These are phyloP conservation scores for Boletellus ananas DNA, from an alignment of 768 basidiomycete genomes.

Conservation along the genomic window DNA sequence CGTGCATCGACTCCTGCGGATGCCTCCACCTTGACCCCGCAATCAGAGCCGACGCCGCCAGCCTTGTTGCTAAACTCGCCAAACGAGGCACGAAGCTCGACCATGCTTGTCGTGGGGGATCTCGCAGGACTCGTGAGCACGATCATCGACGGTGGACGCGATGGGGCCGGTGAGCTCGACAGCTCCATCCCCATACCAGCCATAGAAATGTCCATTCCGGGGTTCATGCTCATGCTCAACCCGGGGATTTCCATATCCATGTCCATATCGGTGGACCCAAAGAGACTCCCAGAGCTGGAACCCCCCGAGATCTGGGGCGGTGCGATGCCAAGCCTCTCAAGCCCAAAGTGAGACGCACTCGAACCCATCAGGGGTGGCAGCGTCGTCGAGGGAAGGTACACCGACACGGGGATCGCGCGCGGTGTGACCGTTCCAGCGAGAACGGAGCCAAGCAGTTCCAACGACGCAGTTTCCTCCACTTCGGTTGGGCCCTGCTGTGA, in stretches of 20 bases:
- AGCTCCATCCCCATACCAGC: slow-evolving; percentile 27
- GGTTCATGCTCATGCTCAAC: slow-evolving; percentile 33
- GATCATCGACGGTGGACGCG: slow-evolving; percentile 48
- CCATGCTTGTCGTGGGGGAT: slow-evolving; percentile 58
- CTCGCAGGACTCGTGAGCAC: slow-evolving; percentile 66
- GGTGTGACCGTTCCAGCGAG: slow-evolving; percentile 48
- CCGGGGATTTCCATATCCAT: slow-evolving; percentile 37
- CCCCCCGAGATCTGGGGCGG: slow-evolving; percentile 20
- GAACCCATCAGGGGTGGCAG: slow-evolving; percentile 19
- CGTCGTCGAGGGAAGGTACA: slow-evolving; percentile 49
- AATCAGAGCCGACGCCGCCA: slow-evolving; percentile 16
- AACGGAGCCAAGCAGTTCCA: slow-evolving; percentile 60
- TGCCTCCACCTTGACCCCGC: slow-evolving; percentile 23
- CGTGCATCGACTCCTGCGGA: slow-evolving; percentile 46
- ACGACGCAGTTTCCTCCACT: slow-evolving; percentile 35
- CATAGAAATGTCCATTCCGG: slow-evolving; percentile 29
- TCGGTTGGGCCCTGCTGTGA: slow-evolving; percentile 19
- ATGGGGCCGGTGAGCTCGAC: slow-evolving; percentile 33
- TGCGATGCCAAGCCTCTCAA: slow-evolving; percentile 25
- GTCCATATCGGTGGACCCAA: slow-evolving; percentile 30
- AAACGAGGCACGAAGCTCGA: slow-evolving; percentile 61
- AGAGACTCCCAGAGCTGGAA: slow-evolving; percentile 26
- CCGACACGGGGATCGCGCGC: slow-evolving; percentile 61
- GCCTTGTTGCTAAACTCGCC: slow-evolving; percentile 39
- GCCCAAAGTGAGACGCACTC: slow-evolving; percentile 26